Base-by-base conservation (phyloP, 192 early-diverging fungal species). In the Phlyctochytrium planicorne region DNA sequence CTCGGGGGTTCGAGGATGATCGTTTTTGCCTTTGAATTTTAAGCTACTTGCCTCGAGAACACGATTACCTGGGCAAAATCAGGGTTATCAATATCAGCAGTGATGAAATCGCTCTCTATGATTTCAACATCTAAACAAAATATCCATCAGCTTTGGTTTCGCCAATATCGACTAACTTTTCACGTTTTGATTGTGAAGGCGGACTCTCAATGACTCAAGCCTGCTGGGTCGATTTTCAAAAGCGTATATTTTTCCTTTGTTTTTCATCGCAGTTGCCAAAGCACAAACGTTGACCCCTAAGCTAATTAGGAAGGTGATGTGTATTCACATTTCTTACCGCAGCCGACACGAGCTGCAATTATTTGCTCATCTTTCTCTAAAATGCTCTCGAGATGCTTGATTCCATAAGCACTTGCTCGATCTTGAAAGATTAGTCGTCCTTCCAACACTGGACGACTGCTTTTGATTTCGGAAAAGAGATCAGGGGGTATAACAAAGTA, bases 251-350 rank as follows among this genome's bases (percentile, higher is more conserved):
- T 76, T 80, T 30, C 94, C 96, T 1, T 77, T 76, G 52, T 91
- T 91, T 27, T 83, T 83, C 86, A 96, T 87, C n/a, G 91, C 72
- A 40, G 89, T 87, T 1, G 90, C 89, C 59, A 98, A 77, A 67
- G 95, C 91, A 56, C 90, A 87, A 2, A 92, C 91, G 74, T 93
- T 95, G 75, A 91, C 94, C 3, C 96, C 96, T 34, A 88, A 30
- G 23, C 25, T 30, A 29, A 31, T n/a, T 12, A 30, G 10, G 62
- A 16, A 24, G 33, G 57, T 2, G 29, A 4, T n/a, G n/a, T n/a
- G n/a, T n/a, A n/a, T 6, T 59, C 24, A 20, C 29, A 50, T 31
- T 0, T 16, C 4, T 23, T 66, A 83, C 82, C 82, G 50, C 80
- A 82, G 16, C 82, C 82, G 14, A 80, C 80, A 10, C 76, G 56